Conservation (phyloP, 192 early-diverging fungal species). For the Backusella liffmaniae region DNA sequence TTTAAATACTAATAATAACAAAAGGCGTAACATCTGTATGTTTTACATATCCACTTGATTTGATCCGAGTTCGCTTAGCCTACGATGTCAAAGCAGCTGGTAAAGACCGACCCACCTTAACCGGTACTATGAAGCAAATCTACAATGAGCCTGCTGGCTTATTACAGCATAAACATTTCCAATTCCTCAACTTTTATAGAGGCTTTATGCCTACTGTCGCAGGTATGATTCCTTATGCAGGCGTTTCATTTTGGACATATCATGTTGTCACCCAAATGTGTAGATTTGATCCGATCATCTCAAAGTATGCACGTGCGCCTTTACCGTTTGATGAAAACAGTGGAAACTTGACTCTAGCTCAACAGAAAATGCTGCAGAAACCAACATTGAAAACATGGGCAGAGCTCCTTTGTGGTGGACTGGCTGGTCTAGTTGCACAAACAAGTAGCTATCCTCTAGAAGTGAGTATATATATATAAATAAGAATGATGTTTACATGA, state of each 20-base stretch:
- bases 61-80: conserved; percentile 93
- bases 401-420: conserved; percentile 75
- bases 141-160: conserved; percentile 73
- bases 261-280: conserved; percentile 68
- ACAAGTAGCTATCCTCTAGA: conserved; percentile 92
- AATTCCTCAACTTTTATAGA: conserved; percentile 84
- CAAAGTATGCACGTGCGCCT: conserved; percentile 31
- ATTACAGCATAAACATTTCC: background rate
- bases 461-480: conserved; percentile 11
- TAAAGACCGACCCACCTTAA: conserved; percentile 10
- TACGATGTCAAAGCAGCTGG: conserved; percentile 64
- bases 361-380: conserved; percentile 25
- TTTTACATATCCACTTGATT: conserved; percentile 91
- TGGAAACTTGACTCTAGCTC: conserved; percentile 9
- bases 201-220: conserved; percentile 84
- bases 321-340: conserved; percentile 20
- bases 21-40: conserved; percentile 85
- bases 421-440: conserved; percentile 86
- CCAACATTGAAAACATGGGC: conserved; percentile 72
- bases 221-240: conserved; percentile 98
- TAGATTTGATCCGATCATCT: conserved; percentile 41
- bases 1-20: background rate
- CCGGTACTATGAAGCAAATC: conserved; percentile 50
- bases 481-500: background rate
- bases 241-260: conserved; percentile 90